Conservation (phyloP, 192 early-diverging fungal genomes). For the Physocladia obscura region DNA sequence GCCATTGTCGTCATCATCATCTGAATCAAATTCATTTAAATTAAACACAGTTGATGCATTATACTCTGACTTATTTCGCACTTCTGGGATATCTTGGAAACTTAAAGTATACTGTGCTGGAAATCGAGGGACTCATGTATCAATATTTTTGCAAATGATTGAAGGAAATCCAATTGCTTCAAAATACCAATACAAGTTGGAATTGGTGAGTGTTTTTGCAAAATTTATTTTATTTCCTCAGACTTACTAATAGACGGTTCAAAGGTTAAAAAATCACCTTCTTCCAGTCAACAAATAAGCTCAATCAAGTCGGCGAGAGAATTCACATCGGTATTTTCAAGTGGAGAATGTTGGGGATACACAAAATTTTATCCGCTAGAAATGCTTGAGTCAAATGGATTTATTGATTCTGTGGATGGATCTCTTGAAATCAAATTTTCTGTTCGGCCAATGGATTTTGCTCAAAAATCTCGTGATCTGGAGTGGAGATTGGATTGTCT, state of each 20-base stretch:
- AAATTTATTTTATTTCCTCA: not conserved
- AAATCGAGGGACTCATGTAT: constrained; percentile 24
- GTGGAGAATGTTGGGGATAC: constrained; percentile 38
- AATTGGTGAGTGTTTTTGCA: constrained; percentile 20
- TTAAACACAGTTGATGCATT: constrained; percentile 7
- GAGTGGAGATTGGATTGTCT: not conserved
- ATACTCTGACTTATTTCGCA: constrained; percentile 11
- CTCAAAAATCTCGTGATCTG: constrained; percentile 34
- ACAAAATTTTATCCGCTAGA: constrained; percentile 34
- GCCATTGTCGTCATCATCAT: no score
- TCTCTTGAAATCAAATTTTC: constrained; percentile 23
- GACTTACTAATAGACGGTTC: not conserved
- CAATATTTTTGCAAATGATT: constrained; percentile 30
- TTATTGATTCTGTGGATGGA: constrained; percentile 1
- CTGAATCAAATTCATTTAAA: no score
- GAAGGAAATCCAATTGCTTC: not conserved
- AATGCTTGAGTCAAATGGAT: constrained; percentile 17
- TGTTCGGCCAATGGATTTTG: constrained; percentile 35
- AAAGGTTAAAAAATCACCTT: constrained; percentile 2
- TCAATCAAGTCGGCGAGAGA: constrained; percentile 18
- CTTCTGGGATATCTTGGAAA: constrained; percentile 30
- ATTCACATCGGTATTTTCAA: constrained; percentile 22
- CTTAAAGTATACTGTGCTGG: constrained; percentile 38
- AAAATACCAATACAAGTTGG: constrained; percentile 39
- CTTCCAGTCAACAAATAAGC: not conserved